These are phyloP conservation scores for Golovinomyces cichoracearum DNA, from an alignment of 2,329 filamentous ascomycete genomes.

Conservation along the genomic window DNA sequence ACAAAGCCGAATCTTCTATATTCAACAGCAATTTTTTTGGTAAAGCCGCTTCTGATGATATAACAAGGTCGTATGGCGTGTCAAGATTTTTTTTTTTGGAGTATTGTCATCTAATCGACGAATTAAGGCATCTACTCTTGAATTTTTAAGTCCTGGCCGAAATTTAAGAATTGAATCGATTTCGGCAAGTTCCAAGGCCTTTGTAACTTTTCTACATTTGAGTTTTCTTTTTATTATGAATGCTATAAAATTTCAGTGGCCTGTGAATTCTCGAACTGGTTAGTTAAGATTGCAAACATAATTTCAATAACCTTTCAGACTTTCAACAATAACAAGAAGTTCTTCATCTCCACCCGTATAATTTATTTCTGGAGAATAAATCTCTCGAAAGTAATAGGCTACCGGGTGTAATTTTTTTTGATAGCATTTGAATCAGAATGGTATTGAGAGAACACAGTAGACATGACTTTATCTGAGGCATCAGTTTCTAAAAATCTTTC, in stretches of 20 bases:
- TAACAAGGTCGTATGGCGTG: neutral
- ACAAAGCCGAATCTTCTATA: neutral
- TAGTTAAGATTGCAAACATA: neutral
- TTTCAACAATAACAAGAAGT: slow-evolving; percentile 1
- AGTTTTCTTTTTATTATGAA: neutral
- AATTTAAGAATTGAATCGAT: neutral
- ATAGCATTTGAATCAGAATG: neutral
- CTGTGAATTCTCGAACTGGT: neutral
- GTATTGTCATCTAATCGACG: neutral
- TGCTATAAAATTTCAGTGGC: neutral
- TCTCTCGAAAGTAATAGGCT: neutral
- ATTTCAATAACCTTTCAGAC: neutral
- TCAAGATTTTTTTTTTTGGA: neutral
- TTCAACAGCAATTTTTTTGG: neutral
- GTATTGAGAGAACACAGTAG: neutral
- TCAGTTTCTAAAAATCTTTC: neutral
- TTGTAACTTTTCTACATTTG: neutral
- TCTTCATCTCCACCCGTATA: neutral
- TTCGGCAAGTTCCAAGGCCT: neutral
- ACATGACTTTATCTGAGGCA: neutral
- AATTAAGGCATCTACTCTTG: neutral
- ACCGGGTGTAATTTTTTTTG: neutral
- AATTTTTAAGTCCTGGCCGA: neutral
- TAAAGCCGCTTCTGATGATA: neutral
- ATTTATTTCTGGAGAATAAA: neutral